These are phyloP conservation scores for Boletus subcaerulescens DNA, from an alignment of 768 basidiomycete species.

Conservation along the genomic window DNA sequence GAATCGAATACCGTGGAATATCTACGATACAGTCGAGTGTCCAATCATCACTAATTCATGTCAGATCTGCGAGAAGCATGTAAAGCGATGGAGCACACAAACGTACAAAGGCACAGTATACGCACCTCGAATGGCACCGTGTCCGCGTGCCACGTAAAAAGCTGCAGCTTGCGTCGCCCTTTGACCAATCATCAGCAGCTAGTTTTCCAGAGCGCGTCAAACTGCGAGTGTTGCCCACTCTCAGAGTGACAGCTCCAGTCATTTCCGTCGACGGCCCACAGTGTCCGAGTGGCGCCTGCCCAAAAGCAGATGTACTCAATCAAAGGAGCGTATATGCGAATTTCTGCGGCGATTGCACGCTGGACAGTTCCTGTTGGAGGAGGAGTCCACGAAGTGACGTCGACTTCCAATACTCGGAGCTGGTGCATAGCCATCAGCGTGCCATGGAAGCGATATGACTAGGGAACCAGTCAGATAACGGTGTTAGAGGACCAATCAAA, in stretches of 20 bases:
- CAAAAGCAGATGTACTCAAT: slow-evolving; percentile 37
- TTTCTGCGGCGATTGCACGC: slow-evolving; percentile 38
- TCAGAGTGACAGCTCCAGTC: slow-evolving; percentile 32
- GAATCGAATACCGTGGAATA: slow-evolving; percentile 21
- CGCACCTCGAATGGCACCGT: slow-evolving; percentile 21
- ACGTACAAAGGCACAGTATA: slow-evolving; percentile 23
- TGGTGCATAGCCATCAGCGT: slow-evolving; percentile 33
- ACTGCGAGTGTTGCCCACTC: slow-evolving; percentile 23
- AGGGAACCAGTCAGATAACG: slow-evolving; percentile 21
- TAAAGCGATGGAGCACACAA: slow-evolving; percentile 13
- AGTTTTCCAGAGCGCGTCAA: slow-evolving; percentile 31
- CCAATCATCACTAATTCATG: slow-evolving; percentile 16
- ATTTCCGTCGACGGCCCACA: slow-evolving; percentile 36
- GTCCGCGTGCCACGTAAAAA: slow-evolving; percentile 26
- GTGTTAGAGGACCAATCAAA: slow-evolving; percentile 4
- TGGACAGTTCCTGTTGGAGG: slow-evolving; percentile 30
- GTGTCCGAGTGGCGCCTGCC: slow-evolving; percentile 25
- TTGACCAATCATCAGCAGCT: slow-evolving; percentile 15
- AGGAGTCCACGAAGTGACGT: slow-evolving; percentile 36
- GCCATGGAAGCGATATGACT: slow-evolving; percentile 35
- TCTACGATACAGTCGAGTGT: slow-evolving; percentile 22
- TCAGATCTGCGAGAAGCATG: slow-evolving; percentile 21
- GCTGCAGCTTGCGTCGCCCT: slow-evolving; percentile 13
- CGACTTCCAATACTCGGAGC: slow-evolving; percentile 37
- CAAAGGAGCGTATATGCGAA: slow-evolving; percentile 36